Percentiles rank a stretch among this genome's conserved stretches.
Conservation (phyloP, 108 stramenopile genomes). For the Pseudonitzschia multistriata region DNA sequence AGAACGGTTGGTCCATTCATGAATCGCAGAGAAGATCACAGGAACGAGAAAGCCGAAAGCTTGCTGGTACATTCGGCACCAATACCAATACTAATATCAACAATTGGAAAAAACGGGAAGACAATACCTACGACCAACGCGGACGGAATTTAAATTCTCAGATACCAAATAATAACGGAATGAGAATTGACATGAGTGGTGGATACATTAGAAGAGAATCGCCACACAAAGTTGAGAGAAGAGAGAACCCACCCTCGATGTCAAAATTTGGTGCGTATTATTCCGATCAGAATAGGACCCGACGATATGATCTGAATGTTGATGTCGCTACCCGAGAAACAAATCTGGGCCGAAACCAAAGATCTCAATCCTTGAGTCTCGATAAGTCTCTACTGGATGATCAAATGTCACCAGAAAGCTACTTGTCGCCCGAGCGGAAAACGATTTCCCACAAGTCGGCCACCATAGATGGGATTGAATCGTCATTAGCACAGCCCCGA, state of each 20-base stretch:
- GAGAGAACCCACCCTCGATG: background rate
- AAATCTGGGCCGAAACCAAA: background rate
- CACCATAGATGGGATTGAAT: background rate
- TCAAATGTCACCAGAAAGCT: background rate
- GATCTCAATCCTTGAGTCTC: background rate
- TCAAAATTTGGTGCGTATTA: background rate
- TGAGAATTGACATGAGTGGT: background rate
- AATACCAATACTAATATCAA: background rate
- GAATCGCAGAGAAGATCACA: background rate
- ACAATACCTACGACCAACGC: background rate
- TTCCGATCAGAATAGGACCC: background rate
- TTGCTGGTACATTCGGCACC: background rate
- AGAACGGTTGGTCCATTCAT: background rate
- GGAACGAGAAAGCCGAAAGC: background rate
- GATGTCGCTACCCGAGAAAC: background rate
- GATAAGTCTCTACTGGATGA: conserved; percentile 1
- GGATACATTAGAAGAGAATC: background rate
- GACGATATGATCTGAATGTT: background rate
- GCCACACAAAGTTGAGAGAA: background rate
- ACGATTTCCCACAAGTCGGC: background rate
- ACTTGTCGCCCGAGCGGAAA: background rate
- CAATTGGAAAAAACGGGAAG: background rate
- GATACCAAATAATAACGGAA: background rate
- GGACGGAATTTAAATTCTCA: background rate
- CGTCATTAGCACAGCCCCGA: background rate